phyloP scores from a whole-genome alignment of 257 asterid species.

The Paulownia fortunei region DNA sequence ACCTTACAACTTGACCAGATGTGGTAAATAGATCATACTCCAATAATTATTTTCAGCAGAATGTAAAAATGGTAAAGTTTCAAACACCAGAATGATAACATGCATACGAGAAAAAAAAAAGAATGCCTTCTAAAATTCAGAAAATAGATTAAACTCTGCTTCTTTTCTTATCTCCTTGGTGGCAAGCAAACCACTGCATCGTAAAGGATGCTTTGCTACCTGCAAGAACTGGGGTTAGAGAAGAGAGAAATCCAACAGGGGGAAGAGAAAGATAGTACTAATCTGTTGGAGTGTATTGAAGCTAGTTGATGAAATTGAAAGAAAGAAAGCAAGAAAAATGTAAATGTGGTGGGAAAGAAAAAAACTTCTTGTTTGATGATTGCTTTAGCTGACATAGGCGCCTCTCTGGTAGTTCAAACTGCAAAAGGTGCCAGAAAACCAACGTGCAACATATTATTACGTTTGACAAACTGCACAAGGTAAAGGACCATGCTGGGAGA shows the following conservation, averaged over 20 bases:
- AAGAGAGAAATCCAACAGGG: not conserved
- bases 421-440: not conserved
- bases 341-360: not conserved
- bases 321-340: not conserved
- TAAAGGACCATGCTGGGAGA: not conserved
- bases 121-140: not conserved
- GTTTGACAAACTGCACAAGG: not conserved
- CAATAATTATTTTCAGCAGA: not conserved
- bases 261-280: not conserved
- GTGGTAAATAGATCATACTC: not conserved
- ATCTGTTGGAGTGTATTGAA: not conserved
- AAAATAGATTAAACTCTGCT: not conserved
- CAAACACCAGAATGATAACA: not conserved
- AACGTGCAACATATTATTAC: not conserved
- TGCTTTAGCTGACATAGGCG: not conserved
- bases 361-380: not conserved
- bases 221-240: not conserved
- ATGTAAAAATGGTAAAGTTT: not conserved
- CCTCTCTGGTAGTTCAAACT: constrained; percentile 1
- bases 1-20: not conserved
- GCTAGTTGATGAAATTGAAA: not conserved
- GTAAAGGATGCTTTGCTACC: not conserved
- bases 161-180: not conserved
- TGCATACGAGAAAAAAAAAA: not conserved
- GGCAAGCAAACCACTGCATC: constrained; percentile 1